These are phyloP conservation scores for Rubus parviflorus DNA, from an alignment of 306 rosid genomes.

Conservation along the genomic window DNA sequence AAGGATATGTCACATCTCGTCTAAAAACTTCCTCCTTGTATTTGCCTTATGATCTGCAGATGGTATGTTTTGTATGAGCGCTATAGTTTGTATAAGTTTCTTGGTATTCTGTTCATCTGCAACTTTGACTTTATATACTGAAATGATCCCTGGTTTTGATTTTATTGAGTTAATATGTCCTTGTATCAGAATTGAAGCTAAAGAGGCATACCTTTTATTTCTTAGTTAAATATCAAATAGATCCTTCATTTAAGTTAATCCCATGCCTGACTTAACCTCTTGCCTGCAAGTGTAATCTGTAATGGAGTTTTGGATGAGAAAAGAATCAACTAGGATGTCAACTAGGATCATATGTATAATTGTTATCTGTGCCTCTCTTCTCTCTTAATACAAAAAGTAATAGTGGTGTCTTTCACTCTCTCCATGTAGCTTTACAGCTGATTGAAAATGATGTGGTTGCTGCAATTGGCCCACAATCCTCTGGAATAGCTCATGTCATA, in stretches of 20 bases:
- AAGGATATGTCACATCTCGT: not conserved
- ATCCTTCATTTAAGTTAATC: not conserved
- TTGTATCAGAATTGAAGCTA: not conserved
- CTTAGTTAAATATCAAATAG: not conserved
- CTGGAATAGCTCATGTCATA: conserved; percentile 85
- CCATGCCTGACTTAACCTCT: not conserved
- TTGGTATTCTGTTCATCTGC: not conserved
- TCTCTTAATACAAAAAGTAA: conserved; percentile 5
- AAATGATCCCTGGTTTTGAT: not conserved
- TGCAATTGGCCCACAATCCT: conserved; percentile 90
- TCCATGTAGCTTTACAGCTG: conserved; percentile 79
- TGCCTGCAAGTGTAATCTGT: not conserved
- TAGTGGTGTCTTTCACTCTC: conserved; percentile 29
- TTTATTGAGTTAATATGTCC: not conserved
- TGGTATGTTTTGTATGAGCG: not conserved
- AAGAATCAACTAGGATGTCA: not conserved
- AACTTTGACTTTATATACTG: not conserved
- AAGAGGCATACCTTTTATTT: not conserved
- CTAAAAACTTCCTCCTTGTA: not conserved
- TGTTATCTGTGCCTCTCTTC: conserved; percentile 21
- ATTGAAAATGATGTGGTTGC: conserved; percentile 72
- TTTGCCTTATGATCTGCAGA: not conserved
- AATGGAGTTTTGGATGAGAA: not conserved
- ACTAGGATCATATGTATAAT: conserved; percentile 2
- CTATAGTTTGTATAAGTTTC: conserved; percentile 3